These are phyloP conservation scores for Rhodocollybia butyracea DNA, from an alignment of 768 basidiomycete genomes.

Conservation along the genomic window DNA sequence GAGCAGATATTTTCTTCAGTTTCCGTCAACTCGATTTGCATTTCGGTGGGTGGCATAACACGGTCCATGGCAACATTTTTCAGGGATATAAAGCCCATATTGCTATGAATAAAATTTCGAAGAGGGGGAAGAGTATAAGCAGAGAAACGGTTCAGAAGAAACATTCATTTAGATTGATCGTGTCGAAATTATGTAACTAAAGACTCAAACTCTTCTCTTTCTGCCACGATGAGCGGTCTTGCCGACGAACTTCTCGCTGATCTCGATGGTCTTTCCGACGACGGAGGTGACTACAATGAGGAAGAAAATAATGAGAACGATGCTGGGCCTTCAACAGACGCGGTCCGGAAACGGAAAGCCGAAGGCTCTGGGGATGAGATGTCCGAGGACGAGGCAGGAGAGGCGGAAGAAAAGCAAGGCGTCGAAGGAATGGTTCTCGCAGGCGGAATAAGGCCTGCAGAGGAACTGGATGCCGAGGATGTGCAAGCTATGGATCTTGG, in stretches of 20 bases:
- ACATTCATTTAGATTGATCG: not conserved
- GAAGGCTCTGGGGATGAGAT: slow-evolving; percentile 51
- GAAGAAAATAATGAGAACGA: slow-evolving; percentile 34
- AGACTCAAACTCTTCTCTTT: not conserved
- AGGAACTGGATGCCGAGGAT: slow-evolving; percentile 91
- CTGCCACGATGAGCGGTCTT: slow-evolving; percentile 63
- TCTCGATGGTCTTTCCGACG: slow-evolving; percentile 82
- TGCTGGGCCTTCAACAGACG: slow-evolving; percentile 10
- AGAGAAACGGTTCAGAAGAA: not conserved
- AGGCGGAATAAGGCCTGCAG: slow-evolving; percentile 90
- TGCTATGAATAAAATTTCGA: not conserved
- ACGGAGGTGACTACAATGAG: slow-evolving; percentile 47
- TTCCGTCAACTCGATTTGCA: slow-evolving; percentile 55
- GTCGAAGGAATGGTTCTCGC: slow-evolving; percentile 67
- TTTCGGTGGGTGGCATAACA: not conserved
- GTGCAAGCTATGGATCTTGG: slow-evolving; percentile 94
- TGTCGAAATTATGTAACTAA: not conserved
- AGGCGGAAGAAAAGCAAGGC: slow-evolving; percentile 40
- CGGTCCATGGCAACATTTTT: not conserved
- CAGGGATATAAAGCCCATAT: not conserved
- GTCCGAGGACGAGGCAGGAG: slow-evolving; percentile 44
- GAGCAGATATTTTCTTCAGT: slow-evolving; percentile 68
- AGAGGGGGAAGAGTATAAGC: not conserved
- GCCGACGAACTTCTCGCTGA: slow-evolving; percentile 93
- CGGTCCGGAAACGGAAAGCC: slow-evolving; percentile 63